These are phyloP conservation scores for Claviceps arundinis DNA, from an alignment of 2,329 filamentous ascomycete species.

Conservation along the genomic window DNA sequence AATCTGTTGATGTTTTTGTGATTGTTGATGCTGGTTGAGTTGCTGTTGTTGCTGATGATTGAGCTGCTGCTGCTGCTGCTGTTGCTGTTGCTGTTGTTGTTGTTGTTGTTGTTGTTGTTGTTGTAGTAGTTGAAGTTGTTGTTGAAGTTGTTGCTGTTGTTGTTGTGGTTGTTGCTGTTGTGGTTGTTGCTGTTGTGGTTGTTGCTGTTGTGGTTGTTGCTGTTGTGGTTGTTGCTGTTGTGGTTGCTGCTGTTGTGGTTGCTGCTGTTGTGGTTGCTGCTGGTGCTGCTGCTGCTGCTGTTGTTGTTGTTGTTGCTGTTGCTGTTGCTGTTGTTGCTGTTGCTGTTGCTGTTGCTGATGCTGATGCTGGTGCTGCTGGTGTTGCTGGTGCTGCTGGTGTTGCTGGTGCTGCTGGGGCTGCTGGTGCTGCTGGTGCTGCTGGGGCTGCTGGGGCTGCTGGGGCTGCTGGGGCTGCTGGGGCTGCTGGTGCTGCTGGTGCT, in stretches of 20 bases:
- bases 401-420: constrained; percentile 8
- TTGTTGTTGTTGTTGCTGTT: constrained; percentile 17
- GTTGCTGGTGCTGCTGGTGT: too few species aligned
- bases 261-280: constrained; percentile 18
- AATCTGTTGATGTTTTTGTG: constrained; percentile 5
- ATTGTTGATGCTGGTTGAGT: constrained; percentile 10
- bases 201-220: constrained; percentile 15
- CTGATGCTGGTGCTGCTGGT: too few species aligned
- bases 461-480: too few species aligned
- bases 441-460: background rate
- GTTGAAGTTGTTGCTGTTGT: constrained; percentile 19
- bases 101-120: constrained; percentile 16
- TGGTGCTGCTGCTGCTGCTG: constrained; percentile 14
- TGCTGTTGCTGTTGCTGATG: constrained; percentile 8
- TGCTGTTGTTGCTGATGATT: constrained; percentile 19
- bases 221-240: constrained; percentile 18
- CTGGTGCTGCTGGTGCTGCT: constrained; percentile 13
- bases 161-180: constrained; percentile 14
- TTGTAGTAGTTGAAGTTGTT: too few species aligned
- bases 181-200: constrained; percentile 14
- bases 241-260: too few species aligned
- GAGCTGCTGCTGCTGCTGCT: constrained; percentile 7
- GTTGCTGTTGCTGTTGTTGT: constrained; percentile 17
- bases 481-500: too few species aligned
- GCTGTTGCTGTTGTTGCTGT: constrained; percentile 14